Conservation (phyloP, 1,284 basidiomycete species). For the Filobasidium uniguttulatum region DNA sequence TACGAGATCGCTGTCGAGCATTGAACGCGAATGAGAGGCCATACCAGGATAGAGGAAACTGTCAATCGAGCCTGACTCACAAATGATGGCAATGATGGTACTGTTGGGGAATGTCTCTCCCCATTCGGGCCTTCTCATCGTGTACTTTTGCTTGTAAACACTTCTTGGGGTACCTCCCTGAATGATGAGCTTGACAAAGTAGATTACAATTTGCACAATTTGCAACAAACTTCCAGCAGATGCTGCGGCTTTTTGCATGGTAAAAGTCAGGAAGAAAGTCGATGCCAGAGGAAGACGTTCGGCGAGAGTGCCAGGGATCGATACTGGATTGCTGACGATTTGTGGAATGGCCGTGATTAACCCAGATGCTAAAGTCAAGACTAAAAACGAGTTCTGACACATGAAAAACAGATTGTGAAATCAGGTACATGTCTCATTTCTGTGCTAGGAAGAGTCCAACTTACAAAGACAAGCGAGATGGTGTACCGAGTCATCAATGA, state of each 20-base stretch:
- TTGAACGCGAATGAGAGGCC: neutral
- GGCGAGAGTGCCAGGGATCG: slow-evolving; percentile 44
- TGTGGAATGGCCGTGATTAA: slow-evolving; percentile 41
- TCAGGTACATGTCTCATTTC: neutral
- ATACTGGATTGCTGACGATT: slow-evolving; percentile 44
- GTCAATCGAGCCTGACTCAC: slow-evolving; percentile 40
- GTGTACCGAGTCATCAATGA: slow-evolving; percentile 63
- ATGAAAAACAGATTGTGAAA: neutral
- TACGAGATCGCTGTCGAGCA: slow-evolving; percentile 49
- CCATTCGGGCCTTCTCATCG: slow-evolving; percentile 43
- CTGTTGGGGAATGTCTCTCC: slow-evolving; percentile 62
- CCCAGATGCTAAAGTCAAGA: slow-evolving; percentile 54
- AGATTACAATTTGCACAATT: slow-evolving; percentile 47
- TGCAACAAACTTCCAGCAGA: slow-evolving; percentile 44
- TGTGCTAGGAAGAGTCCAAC: too few species aligned
- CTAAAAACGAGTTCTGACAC: slow-evolving; percentile 46
- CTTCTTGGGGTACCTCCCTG: slow-evolving; percentile 38
- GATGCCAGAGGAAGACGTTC: slow-evolving; percentile 54
- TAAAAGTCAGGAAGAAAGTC: slow-evolving; percentile 66
- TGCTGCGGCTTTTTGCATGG: slow-evolving; percentile 41
- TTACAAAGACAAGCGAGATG: slow-evolving; percentile 55
- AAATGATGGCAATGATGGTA: slow-evolving; percentile 63
- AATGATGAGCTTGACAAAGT: slow-evolving; percentile 50
- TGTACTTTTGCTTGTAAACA: slow-evolving; percentile 38
- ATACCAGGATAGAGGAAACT: slow-evolving; percentile 13